A percentile compares a stretch with the other conserved stretches of the same genome.
These are phyloP conservation scores for Ustilago sp. DNA, from an alignment of 1,284 basidiomycete species.

Conservation along the genomic window DNA sequence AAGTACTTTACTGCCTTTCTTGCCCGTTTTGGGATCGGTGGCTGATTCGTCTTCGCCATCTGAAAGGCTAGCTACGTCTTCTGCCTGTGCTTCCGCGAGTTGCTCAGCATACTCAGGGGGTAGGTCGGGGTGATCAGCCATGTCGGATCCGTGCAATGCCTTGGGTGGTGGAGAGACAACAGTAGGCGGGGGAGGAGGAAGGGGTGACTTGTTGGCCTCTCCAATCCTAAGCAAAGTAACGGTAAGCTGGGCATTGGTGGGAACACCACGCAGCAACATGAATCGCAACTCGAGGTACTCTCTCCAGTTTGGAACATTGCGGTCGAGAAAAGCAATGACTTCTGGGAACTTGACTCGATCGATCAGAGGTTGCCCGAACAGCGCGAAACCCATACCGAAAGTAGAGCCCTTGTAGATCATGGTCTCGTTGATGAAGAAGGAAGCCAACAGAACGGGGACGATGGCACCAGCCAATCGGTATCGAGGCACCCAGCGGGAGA, in stretches of 20 bases:
- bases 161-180: conserved; percentile 53
- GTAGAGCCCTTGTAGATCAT: conserved; percentile 71
- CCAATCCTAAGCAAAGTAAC: conserved; percentile 73
- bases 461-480: conserved; percentile 68
- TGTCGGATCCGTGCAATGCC: conserved; percentile 32
- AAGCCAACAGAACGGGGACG: conserved; percentile 68
- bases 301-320: conserved; percentile 73
- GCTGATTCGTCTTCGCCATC: conserved; percentile 48
- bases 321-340: conserved; percentile 70
- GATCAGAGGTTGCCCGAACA: conserved; percentile 74
- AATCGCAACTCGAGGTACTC: conserved; percentile 57
- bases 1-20: conserved; percentile 56
- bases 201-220: conserved; percentile 71
- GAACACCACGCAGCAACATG: conserved; percentile 73
- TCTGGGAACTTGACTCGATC: conserved; percentile 64
- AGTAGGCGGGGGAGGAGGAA: conserved; percentile 72
- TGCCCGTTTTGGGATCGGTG: conserved; percentile 40
- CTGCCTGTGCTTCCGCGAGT: conserved; percentile 46
- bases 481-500: conserved; percentile 64
- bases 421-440: conserved; percentile 71
- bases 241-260: conserved; percentile 75
- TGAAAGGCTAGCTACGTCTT: conserved; percentile 47
- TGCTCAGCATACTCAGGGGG: conserved; percentile 61
- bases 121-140: conserved; percentile 51
- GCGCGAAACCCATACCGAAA: conserved; percentile 72